Conservation (phyloP, 768 basidiomycete species). For the Guyanaporus albipodus region DNA sequence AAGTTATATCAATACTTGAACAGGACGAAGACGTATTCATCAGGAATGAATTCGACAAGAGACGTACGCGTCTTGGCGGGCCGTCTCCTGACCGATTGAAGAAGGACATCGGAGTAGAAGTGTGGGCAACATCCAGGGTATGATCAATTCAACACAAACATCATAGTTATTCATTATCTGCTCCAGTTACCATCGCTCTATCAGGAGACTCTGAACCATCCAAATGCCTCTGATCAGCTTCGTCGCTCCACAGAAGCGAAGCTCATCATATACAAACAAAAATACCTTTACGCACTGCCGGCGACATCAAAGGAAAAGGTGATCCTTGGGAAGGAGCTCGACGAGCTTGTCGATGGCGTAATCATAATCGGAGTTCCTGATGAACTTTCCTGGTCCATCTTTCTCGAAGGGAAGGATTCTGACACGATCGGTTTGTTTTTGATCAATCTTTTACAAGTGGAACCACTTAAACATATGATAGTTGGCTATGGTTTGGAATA, state of each 20-base stretch:
- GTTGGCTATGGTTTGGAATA: conserved; percentile 57
- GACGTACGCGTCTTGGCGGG: conserved; percentile 73
- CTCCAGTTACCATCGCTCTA: conserved; percentile 68
- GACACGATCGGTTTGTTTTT: conserved; percentile 56
- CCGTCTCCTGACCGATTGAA: conserved; percentile 53
- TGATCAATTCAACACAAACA: conserved; percentile 2
- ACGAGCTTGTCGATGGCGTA: conserved; percentile 69
- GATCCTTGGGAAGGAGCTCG: conserved; percentile 55
- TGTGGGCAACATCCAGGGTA: conserved; percentile 61
- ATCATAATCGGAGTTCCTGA: conserved; percentile 74
- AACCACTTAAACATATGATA: conserved; percentile 25
- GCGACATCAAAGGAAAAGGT: conserved; percentile 39
- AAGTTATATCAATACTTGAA: conserved; percentile 64
- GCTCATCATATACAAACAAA: conserved; percentile 60
- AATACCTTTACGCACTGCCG: conserved; percentile 60
- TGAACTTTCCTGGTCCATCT: conserved; percentile 77
- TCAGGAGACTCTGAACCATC: conserved; percentile 77
- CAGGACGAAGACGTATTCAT: conserved; percentile 53
- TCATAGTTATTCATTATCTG: conserved; percentile 9
- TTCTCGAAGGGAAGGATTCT: conserved; percentile 70
- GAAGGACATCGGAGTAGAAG: conserved; percentile 64
- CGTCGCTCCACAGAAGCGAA: conserved; percentile 76
- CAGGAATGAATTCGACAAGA: conserved; percentile 68
- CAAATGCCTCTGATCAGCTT: conserved; percentile 71
- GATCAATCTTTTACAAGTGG: background rate